Base-by-base conservation (phyloP, 768 basidiomycete species). In the Pleurotus salmoneostramineus region DNA sequence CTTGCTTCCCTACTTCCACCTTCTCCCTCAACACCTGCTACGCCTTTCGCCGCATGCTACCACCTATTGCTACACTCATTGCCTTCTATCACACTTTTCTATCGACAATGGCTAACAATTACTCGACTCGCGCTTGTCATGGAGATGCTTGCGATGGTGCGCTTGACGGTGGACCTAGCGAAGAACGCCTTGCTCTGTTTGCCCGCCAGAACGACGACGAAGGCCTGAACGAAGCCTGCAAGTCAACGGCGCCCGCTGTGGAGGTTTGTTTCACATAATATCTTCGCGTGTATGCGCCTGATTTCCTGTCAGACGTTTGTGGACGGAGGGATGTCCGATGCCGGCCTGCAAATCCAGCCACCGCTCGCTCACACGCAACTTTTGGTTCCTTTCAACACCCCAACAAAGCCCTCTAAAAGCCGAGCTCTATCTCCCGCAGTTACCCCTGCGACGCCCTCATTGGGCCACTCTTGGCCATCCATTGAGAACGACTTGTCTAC, bases 31-130 rank as follows among this genome's bases (percentile, higher is more conserved):
- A 51, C 50, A 51, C 50, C 4, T 51, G 14, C 48, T 50, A 50
- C 48, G 5, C 50, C 36, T 35, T 34, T 51, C 34, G 35, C 14
- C 52, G 52, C 40, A 55, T 55, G 52, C 52, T 55, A 55, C 15
- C 52, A 12, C 31, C 52, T 55, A 55, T 55, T 37, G 52, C 52
- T 40, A 55, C 52, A 55, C 40, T 55, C 52, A 55, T 55, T 55
- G 52, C 40, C 36, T 43, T 55, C 40, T 55, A 55, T 17, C 52
- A 55, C 52, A 44, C 52, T 8, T 42, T 55, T 43, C 52, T 55
- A 42, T 43, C 40, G 17, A 49, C 48, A 32, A 55, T 55, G 52
- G n/a, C 52, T 21, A 31, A 36, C 40, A 14, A 36, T 6, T 43
- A 43, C 17, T 15, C 36, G 14, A 8, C 36, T 27, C 21, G 21